These are phyloP conservation scores for Aspergillus pseudonomiae DNA, from an alignment of 2,329 filamentous ascomycete genomes.

Conservation along the genomic window DNA sequence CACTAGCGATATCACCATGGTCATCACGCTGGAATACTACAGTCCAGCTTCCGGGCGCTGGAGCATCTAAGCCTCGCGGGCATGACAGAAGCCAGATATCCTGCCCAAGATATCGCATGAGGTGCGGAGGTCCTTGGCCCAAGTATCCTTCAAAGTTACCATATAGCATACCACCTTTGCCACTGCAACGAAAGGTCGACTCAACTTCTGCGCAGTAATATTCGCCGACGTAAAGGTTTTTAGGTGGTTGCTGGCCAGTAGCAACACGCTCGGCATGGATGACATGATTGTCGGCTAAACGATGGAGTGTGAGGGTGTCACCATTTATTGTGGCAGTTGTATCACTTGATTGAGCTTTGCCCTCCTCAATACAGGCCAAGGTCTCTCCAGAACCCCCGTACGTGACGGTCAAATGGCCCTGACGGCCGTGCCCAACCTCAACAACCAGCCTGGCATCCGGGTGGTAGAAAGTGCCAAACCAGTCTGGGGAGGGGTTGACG, in stretches of 20 bases:
- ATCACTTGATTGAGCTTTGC: neutral
- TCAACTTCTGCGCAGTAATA: conserved; percentile 43
- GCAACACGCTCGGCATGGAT: conserved; percentile 27
- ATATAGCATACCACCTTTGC: conserved; percentile 44
- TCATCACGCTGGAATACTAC: conserved; percentile 37
- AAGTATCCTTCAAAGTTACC: conserved; percentile 48
- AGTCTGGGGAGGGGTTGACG: conserved; percentile 22
- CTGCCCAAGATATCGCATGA: conserved; percentile 43
- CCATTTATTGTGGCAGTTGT: neutral
- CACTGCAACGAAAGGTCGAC: conserved; percentile 40
- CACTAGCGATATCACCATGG: conserved; percentile 25
- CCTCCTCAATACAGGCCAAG: neutral
- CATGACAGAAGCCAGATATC: conserved; percentile 45
- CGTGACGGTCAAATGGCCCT: conserved; percentile 28
- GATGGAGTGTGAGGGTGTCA: neutral
- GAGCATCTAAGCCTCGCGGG: conserved; percentile 46
- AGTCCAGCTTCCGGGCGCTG: conserved; percentile 50
- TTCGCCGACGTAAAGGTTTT: conserved; percentile 27
- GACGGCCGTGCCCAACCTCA: conserved; percentile 28
- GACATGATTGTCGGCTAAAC: conserved; percentile 35
- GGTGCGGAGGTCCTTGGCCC: conserved; percentile 41
- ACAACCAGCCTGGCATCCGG: conserved; percentile 38
- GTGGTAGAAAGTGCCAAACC: conserved; percentile 46
- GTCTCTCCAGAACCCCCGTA: conserved; percentile 32
- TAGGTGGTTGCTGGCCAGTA: conserved; percentile 12